Base-by-base conservation (phyloP, 345 rosid species). In the Zanthoxylum bungeanum region DNA sequence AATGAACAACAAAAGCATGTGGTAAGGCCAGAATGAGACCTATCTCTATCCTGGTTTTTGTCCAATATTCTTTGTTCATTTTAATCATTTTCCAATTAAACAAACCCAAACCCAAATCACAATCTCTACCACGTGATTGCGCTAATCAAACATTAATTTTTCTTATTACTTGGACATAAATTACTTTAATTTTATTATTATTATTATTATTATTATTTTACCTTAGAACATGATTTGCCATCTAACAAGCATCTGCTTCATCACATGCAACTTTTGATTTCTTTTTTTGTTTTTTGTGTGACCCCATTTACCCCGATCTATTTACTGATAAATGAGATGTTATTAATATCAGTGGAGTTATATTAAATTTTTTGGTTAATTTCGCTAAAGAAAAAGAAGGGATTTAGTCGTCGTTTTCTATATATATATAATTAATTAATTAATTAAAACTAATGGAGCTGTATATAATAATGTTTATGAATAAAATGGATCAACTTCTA, bases 191-290 rank as follows among this genome's bases (percentile, higher is more conserved):
- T 34, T 58, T 17, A 33, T 17, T 36, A 42, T n/a, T n/a, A n/a
- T n/a, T n/a, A n/a, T n/a, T n/a, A n/a, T n/a, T n/a, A n/a, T n/a
- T n/a, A n/a, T n/a, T n/a, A n/a, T n/a, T n/a, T n/a, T n/a, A n/a
- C n/a, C 30, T 69, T 16, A 44, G 14, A 64, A 57, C 67, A 76
- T 70, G 75, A 42, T 63, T 75, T 75, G 53, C 52, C 27, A 6
- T 64, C 39, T 36, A n/a, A n/a, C 55, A 70, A 37, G 12, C 47
- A 70, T 64, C 21, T 65, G 47, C 47, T 31, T 44, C 30, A 46
- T 69, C 70, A 69, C 74, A 62, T 75, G 70, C 64, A 33, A 12
- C 22, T 40, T 75, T 69, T 42, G 69, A 55, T 10, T 53, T 63
- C 55, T 64, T 64, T 5, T 11, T 22, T 17, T 56, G 24, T 24